Conservation (phyloP, 805 yeast species). For the Saturnispora saitoi region DNA sequence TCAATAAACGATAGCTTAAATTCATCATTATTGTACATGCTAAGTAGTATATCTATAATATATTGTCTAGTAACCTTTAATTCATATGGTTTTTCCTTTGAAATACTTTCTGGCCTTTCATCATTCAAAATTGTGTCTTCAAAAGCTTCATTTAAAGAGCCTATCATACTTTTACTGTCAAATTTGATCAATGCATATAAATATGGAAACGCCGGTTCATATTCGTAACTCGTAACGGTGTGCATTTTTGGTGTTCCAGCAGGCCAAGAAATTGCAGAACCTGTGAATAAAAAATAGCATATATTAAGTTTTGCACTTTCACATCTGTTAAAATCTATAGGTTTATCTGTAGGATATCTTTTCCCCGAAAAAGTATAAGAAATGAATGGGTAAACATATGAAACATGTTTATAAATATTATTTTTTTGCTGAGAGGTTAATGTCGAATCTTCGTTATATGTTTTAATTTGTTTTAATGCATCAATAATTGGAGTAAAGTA, state of each 20-base stretch:
- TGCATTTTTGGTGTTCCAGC: constrained; percentile 29
- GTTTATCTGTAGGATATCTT: constrained; percentile 65
- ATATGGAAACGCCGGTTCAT: constrained; percentile 61
- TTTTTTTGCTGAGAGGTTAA: constrained; percentile 11
- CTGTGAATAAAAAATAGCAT: constrained; percentile 53
- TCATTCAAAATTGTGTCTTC: constrained; percentile 74
- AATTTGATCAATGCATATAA: constrained; percentile 46
- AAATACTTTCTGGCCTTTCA: constrained; percentile 29
- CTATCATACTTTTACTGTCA: constrained; percentile 52
- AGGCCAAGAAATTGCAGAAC: constrained; percentile 42
- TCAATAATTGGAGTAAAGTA: constrained; percentile 63
- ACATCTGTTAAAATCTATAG: constrained; percentile 30
- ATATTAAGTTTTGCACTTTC: constrained; percentile 40
- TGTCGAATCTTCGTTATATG: constrained; percentile 10
- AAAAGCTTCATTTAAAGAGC: constrained; percentile 70
- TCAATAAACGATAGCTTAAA: constrained; percentile 27
- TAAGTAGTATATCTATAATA: constrained; percentile 62
- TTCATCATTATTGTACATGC: constrained; percentile 36
- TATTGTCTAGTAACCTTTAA: constrained; percentile 59
- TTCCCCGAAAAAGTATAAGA: constrained; percentile 67
- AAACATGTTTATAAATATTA: constrained; percentile 14
- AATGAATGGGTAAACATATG: constrained; percentile 49
- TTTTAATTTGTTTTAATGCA: constrained; percentile 33
- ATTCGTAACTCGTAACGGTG: constrained; percentile 22
- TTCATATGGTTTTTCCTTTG: constrained; percentile 19